Conservation (phyloP, 2,329 filamentous ascomycete genomes). For the Alternaria infectoria region DNA sequence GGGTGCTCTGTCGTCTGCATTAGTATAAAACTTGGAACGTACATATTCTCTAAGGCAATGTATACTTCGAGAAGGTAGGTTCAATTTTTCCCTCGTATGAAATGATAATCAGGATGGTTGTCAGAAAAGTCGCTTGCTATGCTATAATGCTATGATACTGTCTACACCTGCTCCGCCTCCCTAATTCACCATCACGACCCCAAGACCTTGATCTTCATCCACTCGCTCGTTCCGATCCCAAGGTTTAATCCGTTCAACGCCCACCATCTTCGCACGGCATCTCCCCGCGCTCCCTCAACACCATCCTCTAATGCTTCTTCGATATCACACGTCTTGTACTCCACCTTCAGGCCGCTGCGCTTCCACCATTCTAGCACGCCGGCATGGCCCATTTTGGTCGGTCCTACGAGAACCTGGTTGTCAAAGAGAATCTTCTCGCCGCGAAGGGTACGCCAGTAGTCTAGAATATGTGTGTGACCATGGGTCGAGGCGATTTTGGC, state of each 20-base stretch:
- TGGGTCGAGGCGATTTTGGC: constrained; percentile 84
- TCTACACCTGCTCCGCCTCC: not conserved
- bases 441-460: constrained; percentile 79
- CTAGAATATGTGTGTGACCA: constrained; percentile 82
- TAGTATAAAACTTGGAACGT: no score
- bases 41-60: no score
- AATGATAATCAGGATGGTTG: not conserved
- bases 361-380: constrained; percentile 94
- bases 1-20: not conserved
- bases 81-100: fast-evolving
- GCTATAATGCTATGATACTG: not conserved
- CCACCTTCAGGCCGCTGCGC: constrained; percentile 74
- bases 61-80: not conserved
- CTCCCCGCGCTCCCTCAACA: constrained; percentile 70
- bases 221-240: constrained; percentile 82
- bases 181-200: constrained; percentile 23
- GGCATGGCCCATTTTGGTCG: constrained; percentile 85
- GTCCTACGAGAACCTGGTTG: constrained; percentile 80
- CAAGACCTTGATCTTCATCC: constrained; percentile 82
- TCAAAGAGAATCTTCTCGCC: constrained; percentile 82
- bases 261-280: constrained; percentile 85
- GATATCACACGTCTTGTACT: constrained; percentile 94
- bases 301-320: constrained; percentile 93
- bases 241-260: constrained; percentile 81
- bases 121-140: not conserved